These are phyloP conservation scores for Cryphonectria japonica DNA, from an alignment of 2,329 filamentous ascomycete species.

Conservation along the genomic window DNA sequence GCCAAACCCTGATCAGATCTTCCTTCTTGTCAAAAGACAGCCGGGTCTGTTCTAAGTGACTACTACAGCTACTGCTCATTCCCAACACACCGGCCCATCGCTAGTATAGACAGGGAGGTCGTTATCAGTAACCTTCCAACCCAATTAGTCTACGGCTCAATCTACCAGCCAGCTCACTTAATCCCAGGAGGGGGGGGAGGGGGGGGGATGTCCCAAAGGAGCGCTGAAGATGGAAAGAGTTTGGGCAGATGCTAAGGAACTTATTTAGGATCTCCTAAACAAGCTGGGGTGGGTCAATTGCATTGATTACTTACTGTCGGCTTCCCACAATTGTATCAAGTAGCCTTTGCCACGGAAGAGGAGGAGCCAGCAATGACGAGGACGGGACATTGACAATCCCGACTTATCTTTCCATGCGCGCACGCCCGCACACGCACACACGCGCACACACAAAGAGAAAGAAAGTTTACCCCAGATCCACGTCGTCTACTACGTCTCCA, in stretches of 20 bases:
- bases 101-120: background rate
- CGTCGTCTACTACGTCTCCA: background rate
- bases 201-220: background rate
- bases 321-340: slow-evolving; percentile 4
- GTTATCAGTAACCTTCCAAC: background rate
- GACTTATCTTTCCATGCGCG: background rate
- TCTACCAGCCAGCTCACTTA: background rate
- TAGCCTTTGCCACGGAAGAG: background rate
- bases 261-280: background rate
- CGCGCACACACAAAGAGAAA: background rate
- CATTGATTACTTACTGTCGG: background rate
- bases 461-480: background rate
- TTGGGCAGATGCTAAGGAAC: background rate
- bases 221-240: too few species aligned
- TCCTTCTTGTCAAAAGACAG: background rate
- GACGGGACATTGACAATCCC: background rate
- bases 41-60: background rate
- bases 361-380: background rate
- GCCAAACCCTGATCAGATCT: background rate
- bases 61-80: background rate
- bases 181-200: background rate
- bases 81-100: background rate
- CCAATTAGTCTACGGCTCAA: background rate
- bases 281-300: background rate
- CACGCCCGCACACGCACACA: background rate